These are phyloP conservation scores for Strigomonas galati DNA, from an alignment of 208 protist species.

Conservation along the genomic window DNA sequence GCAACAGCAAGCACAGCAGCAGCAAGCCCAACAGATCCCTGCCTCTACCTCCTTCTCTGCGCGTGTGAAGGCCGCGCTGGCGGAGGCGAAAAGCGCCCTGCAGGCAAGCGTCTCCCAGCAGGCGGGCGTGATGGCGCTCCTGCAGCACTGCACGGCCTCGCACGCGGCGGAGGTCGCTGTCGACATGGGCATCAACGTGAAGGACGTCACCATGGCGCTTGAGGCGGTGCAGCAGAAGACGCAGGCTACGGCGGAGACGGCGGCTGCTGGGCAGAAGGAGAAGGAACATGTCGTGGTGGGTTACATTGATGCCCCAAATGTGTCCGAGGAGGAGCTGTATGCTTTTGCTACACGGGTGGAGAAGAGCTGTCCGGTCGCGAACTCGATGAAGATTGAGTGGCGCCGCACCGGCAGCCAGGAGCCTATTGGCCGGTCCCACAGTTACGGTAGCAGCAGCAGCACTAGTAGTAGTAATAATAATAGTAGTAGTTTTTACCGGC, in stretches of 20 bases:
- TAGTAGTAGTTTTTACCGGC: no score
- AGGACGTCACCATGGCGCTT: slow-evolving; percentile 68
- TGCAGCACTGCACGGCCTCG: slow-evolving; percentile 83
- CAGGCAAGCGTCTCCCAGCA: slow-evolving; percentile 50
- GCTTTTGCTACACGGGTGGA: slow-evolving; percentile 70
- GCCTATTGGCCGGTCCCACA: no score
- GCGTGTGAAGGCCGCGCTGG: slow-evolving; percentile 11
- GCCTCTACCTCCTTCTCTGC: neutral
- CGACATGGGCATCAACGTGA: slow-evolving; percentile 79
- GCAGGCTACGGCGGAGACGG: slow-evolving; percentile 5
- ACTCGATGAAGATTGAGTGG: slow-evolving; percentile 62
- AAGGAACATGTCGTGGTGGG: slow-evolving; percentile 72
- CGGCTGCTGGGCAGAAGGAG: slow-evolving; percentile 9
- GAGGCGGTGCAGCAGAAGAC: slow-evolving; percentile 42
- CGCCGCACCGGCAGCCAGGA: slow-evolving; percentile 9
- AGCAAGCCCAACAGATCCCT: slow-evolving; percentile 16
- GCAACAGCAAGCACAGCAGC: slow-evolving; percentile 8
- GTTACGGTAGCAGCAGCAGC: no score
- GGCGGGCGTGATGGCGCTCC: slow-evolving; percentile 66
- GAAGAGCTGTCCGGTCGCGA: slow-evolving; percentile 71
- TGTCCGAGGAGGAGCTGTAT: slow-evolving; percentile 66
- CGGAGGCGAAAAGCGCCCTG: slow-evolving; percentile 26
- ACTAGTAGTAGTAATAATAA: no score
- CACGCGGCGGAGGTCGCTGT: slow-evolving; percentile 83
- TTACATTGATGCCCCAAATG: slow-evolving; percentile 79